A percentile compares a stretch with the other conserved stretches of the same genome.
These are phyloP conservation scores for Cyclostephanos invisitatus DNA, from an alignment of 108 stramenopile species.

Conservation along the genomic window DNA sequence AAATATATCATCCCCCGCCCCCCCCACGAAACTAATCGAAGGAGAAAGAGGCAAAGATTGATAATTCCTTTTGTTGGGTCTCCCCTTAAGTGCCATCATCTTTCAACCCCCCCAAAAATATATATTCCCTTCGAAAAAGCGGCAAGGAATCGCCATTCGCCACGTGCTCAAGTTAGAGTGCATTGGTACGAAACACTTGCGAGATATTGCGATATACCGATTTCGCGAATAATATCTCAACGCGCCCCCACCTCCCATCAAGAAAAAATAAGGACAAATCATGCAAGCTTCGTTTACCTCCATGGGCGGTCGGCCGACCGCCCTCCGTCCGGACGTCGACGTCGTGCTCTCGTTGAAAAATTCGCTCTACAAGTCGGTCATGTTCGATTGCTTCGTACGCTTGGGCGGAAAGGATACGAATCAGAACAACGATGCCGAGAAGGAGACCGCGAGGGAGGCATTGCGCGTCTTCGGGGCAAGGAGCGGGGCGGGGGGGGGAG, in stretches of 20 bases:
- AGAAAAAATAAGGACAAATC: neutral
- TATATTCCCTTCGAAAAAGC: neutral
- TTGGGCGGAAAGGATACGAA: neutral
- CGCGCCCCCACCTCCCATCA: neutral
- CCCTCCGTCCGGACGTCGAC: neutral
- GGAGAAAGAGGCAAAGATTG: too few relatives aligned
- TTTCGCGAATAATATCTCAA: too few relatives aligned
- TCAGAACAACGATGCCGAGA: neutral
- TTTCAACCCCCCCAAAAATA: neutral
- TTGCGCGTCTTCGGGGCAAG: neutral
- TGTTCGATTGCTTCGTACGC: neutral
- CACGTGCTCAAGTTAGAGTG: neutral
- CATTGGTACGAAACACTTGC: too few relatives aligned
- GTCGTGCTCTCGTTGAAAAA: constrained; percentile 7
- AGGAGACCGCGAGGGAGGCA: constrained; percentile 3
- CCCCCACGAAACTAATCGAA: neutral
- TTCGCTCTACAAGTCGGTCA: neutral
- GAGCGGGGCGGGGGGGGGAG: neutral
- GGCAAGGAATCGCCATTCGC: neutral
- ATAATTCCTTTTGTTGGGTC: neutral
- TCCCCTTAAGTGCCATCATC: neutral
- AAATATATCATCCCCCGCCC: neutral
- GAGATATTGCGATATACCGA: too few relatives aligned
- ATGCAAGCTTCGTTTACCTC: neutral
- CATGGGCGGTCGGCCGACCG: neutral